Evolutionary conservation across 768 basidiomycete species (phyloP), one percentile per base, ranked within the genome.

Genomic region (Kockovaella imperatae): DNA sequence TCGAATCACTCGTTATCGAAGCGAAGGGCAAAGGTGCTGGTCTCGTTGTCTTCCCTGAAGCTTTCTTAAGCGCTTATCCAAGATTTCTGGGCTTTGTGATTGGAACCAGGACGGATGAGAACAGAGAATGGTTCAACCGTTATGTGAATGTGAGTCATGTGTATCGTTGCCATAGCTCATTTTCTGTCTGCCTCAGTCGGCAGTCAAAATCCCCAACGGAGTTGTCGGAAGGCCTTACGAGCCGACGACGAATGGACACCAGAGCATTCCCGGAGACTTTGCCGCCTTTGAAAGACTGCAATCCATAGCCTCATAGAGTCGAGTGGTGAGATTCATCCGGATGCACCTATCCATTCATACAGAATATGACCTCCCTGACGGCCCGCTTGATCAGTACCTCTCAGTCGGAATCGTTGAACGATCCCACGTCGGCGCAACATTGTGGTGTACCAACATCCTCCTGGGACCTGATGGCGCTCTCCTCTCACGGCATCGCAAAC

Each of bases 1-100:
- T n/a, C n/a, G n/a, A n/a, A n/a, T n/a, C n/a, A n/a, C 31, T 32
- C 31, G 31, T n/a, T 32, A n/a, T 10, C n/a, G 31, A 32, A 32
- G 31, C 31, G n/a, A 32, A 32, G n/a, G 31, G n/a, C 31, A n/a
- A 10, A 10, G 31, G 31, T 32, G 31, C 31, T n/a, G n/a, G 31
- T 10, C 36, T 61, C 4, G 53, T 61, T 17, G 50, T 57, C 17
- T 38, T 61, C 11, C 59, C 59, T 4, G 59, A 61, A 47, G 59
- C 56, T 8, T 61, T 52, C 20, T 25, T 57, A 11, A 42, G 49
- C 15, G 59, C 41, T 23, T 61, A 61, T 40, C 59, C 59, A 7
- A 32, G 59, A 35, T 40, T 45, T 31, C 21, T 48, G 14, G 53
- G 42, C 6, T 57, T 57, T 34, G 42, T 28, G 11, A 54, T 61